Evolutionary conservation across 1,284 basidiomycete genomes (phyloP), one percentile per base, ranked within the genome.

Genomic region (Trichosporon sp.): DNA sequence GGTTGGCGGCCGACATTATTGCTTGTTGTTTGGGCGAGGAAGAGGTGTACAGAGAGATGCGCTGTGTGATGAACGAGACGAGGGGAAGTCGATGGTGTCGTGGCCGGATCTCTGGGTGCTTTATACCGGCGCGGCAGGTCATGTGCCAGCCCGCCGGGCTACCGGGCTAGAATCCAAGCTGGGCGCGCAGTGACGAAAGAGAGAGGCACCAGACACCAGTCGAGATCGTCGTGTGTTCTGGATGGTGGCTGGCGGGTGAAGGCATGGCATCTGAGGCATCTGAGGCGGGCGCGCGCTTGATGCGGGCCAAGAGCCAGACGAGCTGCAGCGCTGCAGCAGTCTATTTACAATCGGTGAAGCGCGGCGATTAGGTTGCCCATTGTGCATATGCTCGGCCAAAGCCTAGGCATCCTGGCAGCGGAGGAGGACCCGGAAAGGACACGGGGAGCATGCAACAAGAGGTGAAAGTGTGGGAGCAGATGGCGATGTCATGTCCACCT

Each of bases 161-260:
- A n/a, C n/a, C n/a, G n/a, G n/a, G n/a, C n/a, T n/a, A n/a, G n/a
- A n/a, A 11, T 44, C 40, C 23, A 21, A 44, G 9, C 19, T 21
- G 49, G 49, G 49, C 16, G 27, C 49, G 25, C 16, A 29, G 49
- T 54, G 49, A 54, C 49, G 49, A 54, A 29, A 54, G 49, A 29
- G 14, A 23, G 16, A 3, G 21, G 49, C 8, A 27, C 49, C 27
- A 54, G 49, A 54, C 49, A 54, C 46, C 23, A 54, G 49, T 31
- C 25, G 25, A 54, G 49, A 54, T 54, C 49, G 49, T 54, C 49
- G 49, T 54, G 49, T 54, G 49, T 54, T 54, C 49, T 54, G 49
- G 49, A 54, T 31, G 49, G 25, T 29, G 49, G 49, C 46, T 54
- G 25, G 31, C 25, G n/a, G n/a, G n/a, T n/a, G n/a, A n/a, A 54